phyloP scores from a whole-genome alignment of 2,329 filamentous ascomycete species.

The Xylariaceae sp. region DNA sequence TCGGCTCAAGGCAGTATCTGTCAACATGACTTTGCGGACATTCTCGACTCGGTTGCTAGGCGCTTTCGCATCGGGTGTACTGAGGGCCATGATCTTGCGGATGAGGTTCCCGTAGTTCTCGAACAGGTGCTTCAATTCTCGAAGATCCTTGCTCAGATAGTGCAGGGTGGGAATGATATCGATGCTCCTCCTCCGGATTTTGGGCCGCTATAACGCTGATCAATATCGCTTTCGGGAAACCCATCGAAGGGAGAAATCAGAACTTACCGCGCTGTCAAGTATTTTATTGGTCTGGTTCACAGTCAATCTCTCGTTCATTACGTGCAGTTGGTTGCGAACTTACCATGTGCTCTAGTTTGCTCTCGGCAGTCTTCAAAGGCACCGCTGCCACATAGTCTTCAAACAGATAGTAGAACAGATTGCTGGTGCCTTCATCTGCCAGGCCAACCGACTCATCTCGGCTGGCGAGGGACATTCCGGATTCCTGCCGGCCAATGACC shows the following conservation, averaged over 20 bases:
- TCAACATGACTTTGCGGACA: constrained; percentile 31
- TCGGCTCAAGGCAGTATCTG: constrained; percentile 48
- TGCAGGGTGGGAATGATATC: constrained; percentile 57
- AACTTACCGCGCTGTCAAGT: constrained; percentile 35
- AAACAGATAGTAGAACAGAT: constrained; percentile 64
- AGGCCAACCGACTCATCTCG: constrained; percentile 19
- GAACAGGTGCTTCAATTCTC: constrained; percentile 58
- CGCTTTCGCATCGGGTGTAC: constrained; percentile 25
- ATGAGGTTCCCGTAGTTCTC: constrained; percentile 58
- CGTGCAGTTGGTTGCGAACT: constrained; percentile 16
- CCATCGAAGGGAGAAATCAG: not conserved
- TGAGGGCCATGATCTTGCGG: constrained; percentile 49
- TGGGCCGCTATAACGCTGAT: constrained; percentile 25
- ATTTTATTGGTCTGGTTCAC: constrained; percentile 33
- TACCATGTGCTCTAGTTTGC: constrained; percentile 48
- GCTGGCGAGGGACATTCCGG: constrained; percentile 22
- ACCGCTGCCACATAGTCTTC: constrained; percentile 62
- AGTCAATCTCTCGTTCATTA: constrained; percentile 17
- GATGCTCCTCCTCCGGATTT: constrained; percentile 40
- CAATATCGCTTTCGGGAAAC: constrained; percentile 4
- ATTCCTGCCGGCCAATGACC: constrained; percentile 21
- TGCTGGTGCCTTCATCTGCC: constrained; percentile 50
- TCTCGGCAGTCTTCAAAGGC: constrained; percentile 45
- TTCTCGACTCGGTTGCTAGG: constrained; percentile 10
- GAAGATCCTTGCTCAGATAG: constrained; percentile 56